These are phyloP conservation scores for Zoysia japonica DNA, from an alignment of 176 grass and related monocot genomes.

Conservation along the genomic window DNA sequence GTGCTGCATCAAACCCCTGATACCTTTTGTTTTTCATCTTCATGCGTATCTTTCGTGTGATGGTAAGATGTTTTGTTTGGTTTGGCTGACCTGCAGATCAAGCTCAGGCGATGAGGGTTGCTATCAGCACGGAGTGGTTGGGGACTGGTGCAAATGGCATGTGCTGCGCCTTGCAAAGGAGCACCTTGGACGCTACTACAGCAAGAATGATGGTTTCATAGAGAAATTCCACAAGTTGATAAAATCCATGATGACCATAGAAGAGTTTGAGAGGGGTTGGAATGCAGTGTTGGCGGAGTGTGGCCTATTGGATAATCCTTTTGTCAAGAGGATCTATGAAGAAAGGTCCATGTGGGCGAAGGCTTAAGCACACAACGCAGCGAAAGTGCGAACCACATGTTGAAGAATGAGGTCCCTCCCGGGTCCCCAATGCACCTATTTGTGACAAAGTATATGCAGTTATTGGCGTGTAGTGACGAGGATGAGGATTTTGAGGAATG, in stretches of 20 bases:
- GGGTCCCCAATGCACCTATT: background rate
- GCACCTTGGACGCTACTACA: background rate
- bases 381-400: background rate
- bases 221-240: background rate
- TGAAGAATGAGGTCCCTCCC: background rate
- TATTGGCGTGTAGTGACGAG: background rate
- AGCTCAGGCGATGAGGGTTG: no score
- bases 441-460: background rate
- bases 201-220: background rate
- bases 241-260: background rate
- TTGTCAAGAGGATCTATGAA: background rate
- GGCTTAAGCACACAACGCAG: background rate
- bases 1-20: no score
- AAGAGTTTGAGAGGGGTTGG: background rate
- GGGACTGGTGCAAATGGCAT: background rate
- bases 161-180: no score
- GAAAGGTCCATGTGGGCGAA: background rate
- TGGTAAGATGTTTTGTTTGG: no score
- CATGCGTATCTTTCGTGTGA: no score
- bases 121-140: background rate
- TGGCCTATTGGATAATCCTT: background rate
- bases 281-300: background rate
- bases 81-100: no score
- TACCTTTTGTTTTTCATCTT: no score
- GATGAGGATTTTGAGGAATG: no score